These are phyloP conservation scores for Limtongia smithiae DNA, from an alignment of 805 yeast genomes.

Conservation along the genomic window DNA sequence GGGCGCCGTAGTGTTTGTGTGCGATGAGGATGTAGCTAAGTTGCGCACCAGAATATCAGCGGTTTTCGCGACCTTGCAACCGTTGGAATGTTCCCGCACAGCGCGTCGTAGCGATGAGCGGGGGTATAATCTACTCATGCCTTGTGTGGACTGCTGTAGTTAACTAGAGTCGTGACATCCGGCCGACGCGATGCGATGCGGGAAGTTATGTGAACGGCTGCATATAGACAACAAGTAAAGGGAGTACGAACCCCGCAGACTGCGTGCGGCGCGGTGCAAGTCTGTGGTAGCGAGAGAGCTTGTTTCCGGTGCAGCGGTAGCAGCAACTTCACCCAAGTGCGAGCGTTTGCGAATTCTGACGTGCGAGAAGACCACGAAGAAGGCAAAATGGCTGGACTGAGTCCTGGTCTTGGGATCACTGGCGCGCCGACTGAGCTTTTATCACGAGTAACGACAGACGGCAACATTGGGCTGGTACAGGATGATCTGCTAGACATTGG, in stretches of 20 bases:
- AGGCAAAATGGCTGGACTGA: slow-evolving; percentile 14
- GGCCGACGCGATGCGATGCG: too few species aligned
- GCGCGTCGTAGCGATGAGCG: slow-evolving; percentile 15
- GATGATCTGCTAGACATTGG: slow-evolving; percentile 19
- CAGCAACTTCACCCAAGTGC: too few species aligned
- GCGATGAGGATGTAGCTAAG: neutral
- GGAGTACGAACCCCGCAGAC: too few species aligned
- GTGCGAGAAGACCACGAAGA: neutral
- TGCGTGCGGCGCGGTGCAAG: too few species aligned
- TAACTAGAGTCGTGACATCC: neutral
- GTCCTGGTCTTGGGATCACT: slow-evolving; percentile 17
- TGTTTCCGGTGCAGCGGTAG: too few species aligned
- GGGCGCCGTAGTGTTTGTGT: neutral
- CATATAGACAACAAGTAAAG: too few species aligned
- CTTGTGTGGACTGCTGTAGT: neutral
- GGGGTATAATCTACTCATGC: slow-evolving; percentile 22
- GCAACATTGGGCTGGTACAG: too few species aligned
- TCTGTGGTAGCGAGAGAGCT: too few species aligned
- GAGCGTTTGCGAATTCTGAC: too few species aligned
- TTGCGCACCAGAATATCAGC: slow-evolving; percentile 24
- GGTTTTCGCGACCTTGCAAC: slow-evolving; percentile 6
- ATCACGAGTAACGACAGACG: too few species aligned
- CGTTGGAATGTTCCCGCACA: slow-evolving; percentile 4
- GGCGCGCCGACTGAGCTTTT: too few species aligned
- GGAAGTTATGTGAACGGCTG: too few species aligned